Percentiles rank a stretch among this genome's conserved stretches.
phyloP scores from a whole-genome alignment of 2,329 filamentous ascomycete species.

The Pezicula rhizophila region DNA sequence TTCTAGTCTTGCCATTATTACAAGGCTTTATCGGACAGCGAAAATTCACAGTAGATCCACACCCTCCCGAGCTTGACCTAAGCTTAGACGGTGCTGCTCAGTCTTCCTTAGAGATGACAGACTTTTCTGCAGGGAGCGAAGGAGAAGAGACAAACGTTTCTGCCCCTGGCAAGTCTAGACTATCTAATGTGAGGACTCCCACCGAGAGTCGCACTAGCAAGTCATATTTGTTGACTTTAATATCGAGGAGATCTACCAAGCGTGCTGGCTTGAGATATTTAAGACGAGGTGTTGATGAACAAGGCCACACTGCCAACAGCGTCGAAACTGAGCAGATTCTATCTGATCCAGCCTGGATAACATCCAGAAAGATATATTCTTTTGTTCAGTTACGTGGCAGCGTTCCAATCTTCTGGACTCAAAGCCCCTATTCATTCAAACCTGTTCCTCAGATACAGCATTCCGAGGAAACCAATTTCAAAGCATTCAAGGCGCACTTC shows the following conservation, averaged over 20 bases:
- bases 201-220: constrained; percentile 12
- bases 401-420: constrained; percentile 91
- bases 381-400: constrained; percentile 86
- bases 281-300: constrained; percentile 82
- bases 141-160: neutral
- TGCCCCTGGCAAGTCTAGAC: constrained; percentile 13
- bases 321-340: constrained; percentile 96
- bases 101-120: constrained; percentile 34
- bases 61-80: constrained; percentile 38
- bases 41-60: constrained; percentile 65
- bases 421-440: constrained; percentile 89
- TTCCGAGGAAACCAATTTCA: constrained; percentile 70
- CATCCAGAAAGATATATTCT: constrained; percentile 61
- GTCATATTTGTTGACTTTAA: constrained; percentile 64
- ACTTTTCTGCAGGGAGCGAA: constrained; percentile 26
- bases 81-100: constrained; percentile 42
- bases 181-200: constrained; percentile 12
- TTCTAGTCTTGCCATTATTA: constrained; percentile 73
- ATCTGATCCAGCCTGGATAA: constrained; percentile 61
- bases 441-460: constrained; percentile 79
- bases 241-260: constrained; percentile 83
- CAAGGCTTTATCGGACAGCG: constrained; percentile 92
- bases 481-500: constrained; percentile 77
- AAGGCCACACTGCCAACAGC: constrained; percentile 80
- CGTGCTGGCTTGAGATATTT: constrained; percentile 86